A percentile compares a stretch with the other conserved stretches of the same genome.
Conservation (phyloP, 768 basidiomycete species). For the Sporobolomyces pararoseus region DNA sequence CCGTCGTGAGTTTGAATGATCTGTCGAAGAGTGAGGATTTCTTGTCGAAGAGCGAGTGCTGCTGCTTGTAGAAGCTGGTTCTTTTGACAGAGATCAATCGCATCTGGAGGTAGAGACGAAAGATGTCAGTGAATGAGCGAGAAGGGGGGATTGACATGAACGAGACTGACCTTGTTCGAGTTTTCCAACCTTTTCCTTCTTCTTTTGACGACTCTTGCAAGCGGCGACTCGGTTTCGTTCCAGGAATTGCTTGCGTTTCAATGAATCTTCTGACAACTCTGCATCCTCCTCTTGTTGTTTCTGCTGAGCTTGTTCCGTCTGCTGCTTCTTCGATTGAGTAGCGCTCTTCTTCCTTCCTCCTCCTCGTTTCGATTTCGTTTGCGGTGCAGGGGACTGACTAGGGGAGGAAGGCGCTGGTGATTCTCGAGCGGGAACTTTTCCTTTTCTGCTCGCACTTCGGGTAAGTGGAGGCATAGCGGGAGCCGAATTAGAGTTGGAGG, state of each 20-base stretch:
- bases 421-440: conserved; percentile 1
- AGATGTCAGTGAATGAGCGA: neutral
- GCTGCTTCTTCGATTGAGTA: neutral
- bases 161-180: conserved; percentile 33
- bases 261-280: conserved; percentile 23
- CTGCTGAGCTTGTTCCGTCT: neutral
- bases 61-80: conserved; percentile 34
- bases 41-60: conserved; percentile 31
- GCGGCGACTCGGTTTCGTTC: conserved; percentile 44
- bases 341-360: conserved; percentile 24
- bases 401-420: neutral
- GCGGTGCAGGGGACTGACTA: neutral
- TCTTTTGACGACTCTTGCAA: conserved; percentile 44
- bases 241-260: conserved; percentile 37
- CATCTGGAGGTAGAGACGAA: conserved; percentile 7
- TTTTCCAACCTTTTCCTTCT: conserved; percentile 40
- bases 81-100: conserved; percentile 27
- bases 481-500: neutral
- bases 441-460: conserved; percentile 15
- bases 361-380: conserved; percentile 18
- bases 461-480: conserved; percentile 1
- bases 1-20: conserved; percentile 31
- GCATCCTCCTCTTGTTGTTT: conserved; percentile 18
- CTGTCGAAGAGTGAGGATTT: conserved; percentile 31
- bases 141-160: neutral